phyloP scores from a whole-genome alignment of 441 rosid species.

The Kokia cookei region DNA sequence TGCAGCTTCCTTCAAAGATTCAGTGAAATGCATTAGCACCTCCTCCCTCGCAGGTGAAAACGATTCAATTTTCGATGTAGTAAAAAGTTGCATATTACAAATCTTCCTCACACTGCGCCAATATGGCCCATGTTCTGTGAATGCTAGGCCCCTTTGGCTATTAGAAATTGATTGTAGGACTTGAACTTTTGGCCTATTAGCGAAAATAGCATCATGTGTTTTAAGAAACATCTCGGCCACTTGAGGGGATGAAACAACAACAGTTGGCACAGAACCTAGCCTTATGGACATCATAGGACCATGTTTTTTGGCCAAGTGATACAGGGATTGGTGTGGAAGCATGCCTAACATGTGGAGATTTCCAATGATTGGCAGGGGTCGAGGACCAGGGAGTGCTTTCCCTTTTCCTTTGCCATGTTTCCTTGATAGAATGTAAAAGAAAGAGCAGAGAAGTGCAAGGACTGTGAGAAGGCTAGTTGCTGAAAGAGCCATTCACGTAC shows the following conservation, averaged over 20 bases:
- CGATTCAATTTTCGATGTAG: no score
- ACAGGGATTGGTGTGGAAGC: no score
- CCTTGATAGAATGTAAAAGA: background rate
- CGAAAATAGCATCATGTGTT: slow-evolving; percentile 21
- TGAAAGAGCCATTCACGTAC: background rate
- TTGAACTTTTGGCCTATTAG: slow-evolving; percentile 16
- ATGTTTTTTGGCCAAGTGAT: no score
- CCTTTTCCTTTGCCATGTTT: no score
- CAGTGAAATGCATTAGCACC: slow-evolving; percentile 6
- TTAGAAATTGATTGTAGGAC: slow-evolving; percentile 8
- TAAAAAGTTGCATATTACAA: no score
- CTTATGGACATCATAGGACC: no score
- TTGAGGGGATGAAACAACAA: slow-evolving; percentile 27
- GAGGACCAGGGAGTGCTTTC: no score
- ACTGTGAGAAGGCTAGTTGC: background rate
- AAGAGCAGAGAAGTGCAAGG: background rate
- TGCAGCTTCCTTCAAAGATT: background rate
- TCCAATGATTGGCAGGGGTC: no score
- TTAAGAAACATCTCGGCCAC: slow-evolving; percentile 23
- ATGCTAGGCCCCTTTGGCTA: slow-evolving; percentile 12
- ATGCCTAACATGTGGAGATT: no score
- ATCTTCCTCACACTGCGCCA: no score
- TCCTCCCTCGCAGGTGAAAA: slow-evolving; percentile 2
- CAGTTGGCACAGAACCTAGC: slow-evolving; percentile 18
- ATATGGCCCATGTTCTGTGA: background rate